Evolutionary conservation across 306 rosid species (phyloP), one percentile per base, ranked within the genome.

Genomic region (Rosa chinensis): DNA sequence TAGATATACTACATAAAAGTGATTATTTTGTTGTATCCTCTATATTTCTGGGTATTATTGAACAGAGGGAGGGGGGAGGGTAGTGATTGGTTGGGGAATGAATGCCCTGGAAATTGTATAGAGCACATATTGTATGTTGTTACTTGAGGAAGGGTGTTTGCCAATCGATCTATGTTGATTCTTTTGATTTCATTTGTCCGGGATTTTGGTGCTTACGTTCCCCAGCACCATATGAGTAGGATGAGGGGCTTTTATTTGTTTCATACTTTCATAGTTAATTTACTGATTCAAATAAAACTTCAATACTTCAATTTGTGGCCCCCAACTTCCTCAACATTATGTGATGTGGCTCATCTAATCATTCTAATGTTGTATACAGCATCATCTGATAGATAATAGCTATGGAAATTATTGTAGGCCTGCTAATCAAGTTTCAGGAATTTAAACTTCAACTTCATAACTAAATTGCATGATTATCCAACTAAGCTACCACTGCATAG

Each of bases 31-130:
- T 79, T 82, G 56, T 74, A 76, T 76, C 75, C 45, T 79, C 58
- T 68, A 75, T 35, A 69, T 72, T 77, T 79, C 73, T 75, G 75
- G 25, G 43, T 58, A 20, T 72, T 50, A 69, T 81, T 82, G 71
- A 70, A 66, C 76, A 66, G 72, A 62, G 48, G 55, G 80, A 62
- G 72, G 69, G 70, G 75, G 61, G 55, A 72, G 66, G 78, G 77
- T 64, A 55, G 75, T 56, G 86, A 40, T 83, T 81, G 73, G 80
- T 80, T 81, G 77, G 83, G 70, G 81, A 76, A 83, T 66, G 48
- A 18, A 44, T 79, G 79, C 76, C 47, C 77, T 4, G 61, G 73
- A 86, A 75, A 68, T 74, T 86, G 86, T 91, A 85, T 83, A 89
- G 92, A 72, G 85, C 77, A 44, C 76, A 52, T 48, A 13, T 79